Evolutionary conservation across 306 rosid species (phyloP), one percentile per base, ranked within the genome.

Genomic region (Notholithocarpus densiflorus): DNA sequence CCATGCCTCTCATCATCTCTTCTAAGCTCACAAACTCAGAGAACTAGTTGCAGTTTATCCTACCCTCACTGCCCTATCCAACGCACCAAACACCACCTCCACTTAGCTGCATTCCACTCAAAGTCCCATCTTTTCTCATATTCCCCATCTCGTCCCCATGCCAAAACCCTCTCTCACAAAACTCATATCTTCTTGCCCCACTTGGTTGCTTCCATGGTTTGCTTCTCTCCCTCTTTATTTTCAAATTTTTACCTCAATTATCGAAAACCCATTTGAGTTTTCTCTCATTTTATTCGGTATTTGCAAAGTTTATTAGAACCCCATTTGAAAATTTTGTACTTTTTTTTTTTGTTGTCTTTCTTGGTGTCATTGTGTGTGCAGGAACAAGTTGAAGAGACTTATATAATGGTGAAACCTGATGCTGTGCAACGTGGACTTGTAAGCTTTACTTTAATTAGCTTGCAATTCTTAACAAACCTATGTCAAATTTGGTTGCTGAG

Each of bases 351-450:
- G n/a, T 3, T 29, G 19, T 40, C 37, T 48, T 11, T 3, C 5
- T 48, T 12, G 53, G 79, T 26, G 13, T 64, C 43, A 17, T 76
- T 34, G 19, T 3, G 7, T 68, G 27, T 73, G 88, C 89, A 96
- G 98, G 94, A 96, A 78, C 91, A 87, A 73, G 94, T 93, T 81
- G 97, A 96, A 62, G 84, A 93, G 73, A 89, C 96, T 79, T 96
- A 93, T 68, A 91, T 96, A 81, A 96, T 96, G 99, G 94, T 96
- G 71, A 96, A 96, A 78, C 99, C 99, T 1, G 99, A 93, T 56
- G 98, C 98, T 2, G 96, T 96, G 73, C 99, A 93, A n/a, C 98
- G 99, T 65, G 98, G 98, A 56, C 92, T 96, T 60, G 99, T 91
- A 80, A 83, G 94, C 64, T 29, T 80, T 24, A 17, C 34, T 59